A percentile compares a stretch with the other conserved stretches of the same genome.
phyloP scores from a whole-genome alignment of 371 early-diverging fungal genomes.

The Rhizomucor miehei region DNA sequence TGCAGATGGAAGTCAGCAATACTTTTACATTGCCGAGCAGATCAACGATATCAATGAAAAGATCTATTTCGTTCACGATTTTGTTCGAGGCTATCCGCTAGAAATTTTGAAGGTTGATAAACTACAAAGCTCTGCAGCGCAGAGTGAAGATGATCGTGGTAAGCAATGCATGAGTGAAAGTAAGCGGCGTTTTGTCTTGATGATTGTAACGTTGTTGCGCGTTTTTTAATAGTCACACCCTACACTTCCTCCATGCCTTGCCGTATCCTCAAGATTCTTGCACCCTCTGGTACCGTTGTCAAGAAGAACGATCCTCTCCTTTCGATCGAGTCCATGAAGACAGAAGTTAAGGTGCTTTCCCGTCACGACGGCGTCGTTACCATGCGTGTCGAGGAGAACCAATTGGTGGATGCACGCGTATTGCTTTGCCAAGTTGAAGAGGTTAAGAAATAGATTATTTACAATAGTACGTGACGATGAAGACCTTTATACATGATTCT shows the following conservation, averaged over 20 bases:
- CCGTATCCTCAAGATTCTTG: constrained; percentile 59
- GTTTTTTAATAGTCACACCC: too few species aligned
- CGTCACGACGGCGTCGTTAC: constrained; percentile 62
- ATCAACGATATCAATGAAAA: constrained; percentile 41
- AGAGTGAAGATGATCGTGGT: constrained; percentile 45
- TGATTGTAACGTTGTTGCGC: too few species aligned
- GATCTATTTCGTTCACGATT: constrained; percentile 55
- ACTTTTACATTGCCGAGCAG: constrained; percentile 54
- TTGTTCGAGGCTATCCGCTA: constrained; percentile 50
- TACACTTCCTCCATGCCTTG: constrained; percentile 78
- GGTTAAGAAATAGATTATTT: constrained; percentile 16
- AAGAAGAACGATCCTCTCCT: constrained; percentile 62
- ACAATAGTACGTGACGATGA: too few species aligned
- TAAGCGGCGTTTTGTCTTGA: too few species aligned
- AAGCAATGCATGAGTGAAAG: constrained; percentile 2
- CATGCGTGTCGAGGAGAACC: constrained; percentile 62
- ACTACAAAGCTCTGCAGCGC: constrained; percentile 39
- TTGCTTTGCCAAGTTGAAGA: constrained; percentile 60
- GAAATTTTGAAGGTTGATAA: constrained; percentile 48
- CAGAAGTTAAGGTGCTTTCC: constrained; percentile 63
- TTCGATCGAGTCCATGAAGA: constrained; percentile 79
- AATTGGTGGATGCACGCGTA: constrained; percentile 66
- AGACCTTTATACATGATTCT: too few species aligned
- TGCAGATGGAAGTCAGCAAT: constrained; percentile 54
- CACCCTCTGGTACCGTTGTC: constrained; percentile 53